Evolutionary conservation across 2,329 filamentous ascomycete species (phyloP).

Genomic region (Alternaria gaisen): DNA sequence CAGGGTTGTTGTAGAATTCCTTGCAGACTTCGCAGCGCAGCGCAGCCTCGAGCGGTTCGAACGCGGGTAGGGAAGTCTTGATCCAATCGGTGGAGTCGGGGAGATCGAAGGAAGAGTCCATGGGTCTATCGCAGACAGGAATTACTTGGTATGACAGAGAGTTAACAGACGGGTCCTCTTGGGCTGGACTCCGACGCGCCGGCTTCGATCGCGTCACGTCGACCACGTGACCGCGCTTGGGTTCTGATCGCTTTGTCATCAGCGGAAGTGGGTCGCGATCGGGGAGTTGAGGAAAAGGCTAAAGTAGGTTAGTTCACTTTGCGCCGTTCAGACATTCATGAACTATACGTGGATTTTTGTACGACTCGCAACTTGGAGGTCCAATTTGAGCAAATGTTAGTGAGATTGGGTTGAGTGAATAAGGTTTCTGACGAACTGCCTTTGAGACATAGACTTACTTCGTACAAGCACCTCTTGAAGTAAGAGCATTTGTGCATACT

Average conservation of each 20-base stretch:
- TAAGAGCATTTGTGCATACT: background rate
- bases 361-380: background rate
- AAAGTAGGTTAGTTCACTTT: slow-evolving; percentile 1
- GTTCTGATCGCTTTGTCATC: slow-evolving; percentile 19
- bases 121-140: slow-evolving; percentile 21
- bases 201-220: slow-evolving; percentile 20
- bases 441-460: no score
- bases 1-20: slow-evolving; percentile 93
- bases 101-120: slow-evolving; percentile 56
- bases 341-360: background rate
- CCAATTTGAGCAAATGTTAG: background rate
- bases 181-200: slow-evolving; percentile 19
- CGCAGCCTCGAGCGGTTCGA: slow-evolving; percentile 79
- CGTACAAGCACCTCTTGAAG: no score
- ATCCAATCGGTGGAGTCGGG: slow-evolving; percentile 89
- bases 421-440: no score
- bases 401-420: background rate
- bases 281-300: background rate
- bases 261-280: background rate
- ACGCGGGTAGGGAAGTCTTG: slow-evolving; percentile 69
- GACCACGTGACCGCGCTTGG: slow-evolving; percentile 25
- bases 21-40: slow-evolving; percentile 98
- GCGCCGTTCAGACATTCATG: background rate
- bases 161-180: slow-evolving; percentile 18
- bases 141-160: slow-evolving; percentile 14